Evolutionary conservation across 768 basidiomycete genomes (phyloP), one percentile per base, ranked within the genome.

Genomic region (Aureoboletus auriporus): DNA sequence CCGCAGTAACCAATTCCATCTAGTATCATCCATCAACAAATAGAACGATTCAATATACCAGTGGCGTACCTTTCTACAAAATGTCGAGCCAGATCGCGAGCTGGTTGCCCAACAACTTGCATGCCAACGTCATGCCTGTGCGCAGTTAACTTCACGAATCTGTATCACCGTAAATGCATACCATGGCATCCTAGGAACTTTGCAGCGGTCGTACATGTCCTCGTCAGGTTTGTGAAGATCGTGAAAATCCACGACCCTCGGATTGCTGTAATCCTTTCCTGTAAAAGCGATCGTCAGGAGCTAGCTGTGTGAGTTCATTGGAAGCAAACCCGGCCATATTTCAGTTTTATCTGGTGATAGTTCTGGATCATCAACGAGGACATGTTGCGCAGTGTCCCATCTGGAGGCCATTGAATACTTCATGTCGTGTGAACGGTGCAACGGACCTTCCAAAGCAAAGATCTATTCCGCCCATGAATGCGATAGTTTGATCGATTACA

Each of bases 381-480:
- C 82, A 66, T 99, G 96, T 51, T 95, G 95, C 3, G 95, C 82
- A 1, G 95, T 95, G 64, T 99, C 96, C 96, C 95, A 98, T 61
- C 86, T 89, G 49, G 35, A 44, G 23, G 30, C 33, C 52, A 36
- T 58, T 52, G 16, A 42, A 29, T 37, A 39, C 29, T 0, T 39
- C 42, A 3, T 26, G 20, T 37, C n/a, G 17, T 7, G 41, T 5
- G 10, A 37, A 23, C 6, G 11, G 37, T 28, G 36, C 12, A 27
- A 54, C 64, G 39, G 52, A 85, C 80, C 91, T 77, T 60, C 93
- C 92, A 57, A 93, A 96, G 65, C 90, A 95, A 30, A 95, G 76
- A 67, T 99, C 96, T 37, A 99, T 69, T 3, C 96, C 96, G 14
- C 96, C 96, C 91, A 93, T 96, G 70, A 98, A 99, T 0, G 90